Base-by-base conservation (phyloP, 257 asterid genomes). In the Solanum boliviense region DNA sequence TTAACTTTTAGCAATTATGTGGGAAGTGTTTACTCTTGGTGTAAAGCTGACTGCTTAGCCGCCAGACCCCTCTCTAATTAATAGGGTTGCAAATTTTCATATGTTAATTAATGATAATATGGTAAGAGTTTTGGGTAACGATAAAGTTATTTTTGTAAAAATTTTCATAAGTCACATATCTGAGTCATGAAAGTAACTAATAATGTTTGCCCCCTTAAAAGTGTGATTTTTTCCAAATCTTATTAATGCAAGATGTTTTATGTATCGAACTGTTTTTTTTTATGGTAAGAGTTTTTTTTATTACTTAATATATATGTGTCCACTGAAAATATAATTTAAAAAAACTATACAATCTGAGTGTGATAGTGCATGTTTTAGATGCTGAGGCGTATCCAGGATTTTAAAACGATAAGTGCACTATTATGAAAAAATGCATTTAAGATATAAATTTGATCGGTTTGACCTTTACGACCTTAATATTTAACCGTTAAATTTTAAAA, bases 371-470 rank as follows among this genome's bases (percentile, higher is more conserved):
- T 29, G 11, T 13, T 67, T 9, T 18, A 48, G 7, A 2, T 2
- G 21, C 0, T 2, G 3, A 48, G 23, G 4, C 23, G 23, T 48
- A 48, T 16, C 0, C 20, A 48, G 0, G 0, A 16, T 48, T 48
- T 48, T 0, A 0, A 16, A 48, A 48, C 0, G 0, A 48, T 48
- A 8, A 48, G 8, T 16, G 3, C 21, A 48, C 1, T 48, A 48
- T 48, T 44, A 48, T 0, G 60, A 16, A 48, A 48, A 48, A 3
- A 5, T 48, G 3, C 21, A 48, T 16, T 48, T 16, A 48, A 48
- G 3, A 48, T 48, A 46, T 46, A 0, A 46, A 46, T 46, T 46
- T 46, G 6, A 46, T 46, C 18, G 18, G 2, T 46, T 46, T 46
- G 56, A 46, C 6, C 0, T 48, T 15, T 48, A 16, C 8, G 8